phyloP scores from a whole-genome alignment of 2,329 filamentous ascomycete genomes.

The Fusarium globosum region DNA sequence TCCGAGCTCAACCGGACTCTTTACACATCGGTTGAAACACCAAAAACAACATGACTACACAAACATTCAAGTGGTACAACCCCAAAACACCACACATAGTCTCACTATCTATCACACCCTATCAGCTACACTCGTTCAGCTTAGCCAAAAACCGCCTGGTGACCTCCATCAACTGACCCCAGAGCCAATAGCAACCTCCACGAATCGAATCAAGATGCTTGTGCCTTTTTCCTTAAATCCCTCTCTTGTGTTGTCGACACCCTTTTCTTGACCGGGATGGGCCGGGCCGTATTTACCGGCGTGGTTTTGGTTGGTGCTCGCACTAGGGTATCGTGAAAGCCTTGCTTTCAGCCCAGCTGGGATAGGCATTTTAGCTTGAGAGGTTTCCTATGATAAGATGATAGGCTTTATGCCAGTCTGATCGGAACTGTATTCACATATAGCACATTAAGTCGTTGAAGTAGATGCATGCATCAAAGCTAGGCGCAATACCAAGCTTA shows the following conservation, averaged over 20 bases:
- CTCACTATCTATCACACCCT: conserved; percentile 10
- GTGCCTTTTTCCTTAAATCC: conserved; percentile 5
- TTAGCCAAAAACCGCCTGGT: conserved; percentile 22
- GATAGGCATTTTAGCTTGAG: not conserved
- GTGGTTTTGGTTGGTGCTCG: conserved; percentile 8
- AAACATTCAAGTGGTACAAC: conserved; percentile 17
- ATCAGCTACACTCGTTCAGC: conserved; percentile 10
- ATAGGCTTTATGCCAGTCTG: not conserved
- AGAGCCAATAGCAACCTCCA: not conserved
- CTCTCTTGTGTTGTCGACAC: not conserved
- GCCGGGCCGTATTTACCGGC: conserved; percentile 29
- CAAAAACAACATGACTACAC: not conserved
- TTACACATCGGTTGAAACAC: not conserved
- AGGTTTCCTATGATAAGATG: not conserved
- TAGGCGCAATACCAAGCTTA: not conserved
- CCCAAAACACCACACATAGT: conserved; percentile 9
- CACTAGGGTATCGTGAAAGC: conserved; percentile 16
- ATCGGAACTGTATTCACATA: not conserved
- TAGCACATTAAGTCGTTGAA: not conserved
- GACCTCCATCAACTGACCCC: conserved; percentile 35
- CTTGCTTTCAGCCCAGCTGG: conserved; percentile 20
- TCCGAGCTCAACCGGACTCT: not conserved
- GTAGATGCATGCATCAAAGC: not conserved
- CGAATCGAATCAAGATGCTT: conserved; percentile 27
- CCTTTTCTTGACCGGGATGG: conserved; percentile 33